Evolutionary conservation across 73 alveolate species (phyloP).

Genomic region (Stentor coeruleus): DNA sequence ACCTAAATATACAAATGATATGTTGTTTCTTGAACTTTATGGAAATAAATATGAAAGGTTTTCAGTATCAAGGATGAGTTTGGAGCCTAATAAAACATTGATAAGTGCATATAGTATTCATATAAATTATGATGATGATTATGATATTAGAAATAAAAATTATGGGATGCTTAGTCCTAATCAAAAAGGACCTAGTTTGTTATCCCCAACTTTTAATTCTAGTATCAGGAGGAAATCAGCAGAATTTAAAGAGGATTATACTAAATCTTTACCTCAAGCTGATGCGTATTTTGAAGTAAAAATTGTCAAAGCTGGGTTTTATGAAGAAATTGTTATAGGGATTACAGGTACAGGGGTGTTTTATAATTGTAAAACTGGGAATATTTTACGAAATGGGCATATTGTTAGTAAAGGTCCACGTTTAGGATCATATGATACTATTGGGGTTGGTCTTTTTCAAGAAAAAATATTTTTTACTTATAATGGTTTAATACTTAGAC

Average conservation of each 20-base stretch:
- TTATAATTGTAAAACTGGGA: not conserved
- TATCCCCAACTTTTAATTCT: too few relatives aligned
- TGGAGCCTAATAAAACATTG: not conserved
- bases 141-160: not conserved
- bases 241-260: too few relatives aligned
- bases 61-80: not conserved
- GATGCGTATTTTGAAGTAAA: not conserved
- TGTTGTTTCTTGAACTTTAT: too few relatives aligned
- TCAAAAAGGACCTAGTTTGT: not conserved
- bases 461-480: not conserved
- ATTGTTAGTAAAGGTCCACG: not conserved
- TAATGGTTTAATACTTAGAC: not conserved
- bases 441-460: not conserved
- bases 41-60: not conserved
- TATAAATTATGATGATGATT: not conserved
- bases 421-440: not conserved
- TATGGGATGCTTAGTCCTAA: not conserved
- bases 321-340: not conserved
- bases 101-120: not conserved
- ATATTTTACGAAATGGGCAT: not conserved
- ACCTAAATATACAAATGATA: not conserved
- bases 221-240: too few relatives aligned
- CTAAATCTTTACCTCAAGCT: not conserved
- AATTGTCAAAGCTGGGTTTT: not conserved
- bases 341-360: not conserved